Evolutionary conservation across 164 flowering plant genomes (phyloP).

Genomic region (Macadamia tetraphylla): DNA sequence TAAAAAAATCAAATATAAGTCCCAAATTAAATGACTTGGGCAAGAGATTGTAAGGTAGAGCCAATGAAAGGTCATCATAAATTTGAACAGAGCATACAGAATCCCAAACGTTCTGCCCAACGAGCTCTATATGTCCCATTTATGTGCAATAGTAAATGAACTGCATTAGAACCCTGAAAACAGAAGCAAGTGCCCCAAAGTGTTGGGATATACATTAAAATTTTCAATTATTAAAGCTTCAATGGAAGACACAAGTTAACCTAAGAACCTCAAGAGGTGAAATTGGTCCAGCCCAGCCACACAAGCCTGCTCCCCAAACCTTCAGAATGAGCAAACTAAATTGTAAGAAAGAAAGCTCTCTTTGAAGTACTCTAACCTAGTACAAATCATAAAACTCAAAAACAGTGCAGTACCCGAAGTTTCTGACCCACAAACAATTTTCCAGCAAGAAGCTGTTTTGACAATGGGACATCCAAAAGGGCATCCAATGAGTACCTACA

Average conservation of each 20-base stretch:
- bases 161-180: slow-evolving; percentile 49
- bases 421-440: slow-evolving; percentile 89
- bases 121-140: slow-evolving; percentile 95
- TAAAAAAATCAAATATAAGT: slow-evolving; percentile 16
- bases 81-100: slow-evolving; percentile 44
- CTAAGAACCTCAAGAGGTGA: slow-evolving; percentile 81
- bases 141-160: slow-evolving; percentile 54
- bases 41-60: neutral
- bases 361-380: slow-evolving; percentile 8
- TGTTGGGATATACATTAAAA: neutral
- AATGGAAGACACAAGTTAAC: slow-evolving; percentile 11
- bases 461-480: slow-evolving; percentile 55
- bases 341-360: slow-evolving; percentile 12
- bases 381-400: neutral
- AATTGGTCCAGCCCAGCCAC: slow-evolving; percentile 83
- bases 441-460: slow-evolving; percentile 56
- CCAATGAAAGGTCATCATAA: neutral
- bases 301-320: slow-evolving; percentile 88
- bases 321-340: slow-evolving; percentile 29
- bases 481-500: slow-evolving; percentile 81
- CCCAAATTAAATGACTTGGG: neutral
- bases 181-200: slow-evolving; percentile 8
- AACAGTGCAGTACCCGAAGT: slow-evolving; percentile 61
- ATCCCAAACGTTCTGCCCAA: slow-evolving; percentile 90
- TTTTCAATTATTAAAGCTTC: neutral